Percentiles rank a stretch among this genome's conserved stretches.
Evolutionary conservation across 257 asterid species (phyloP).

Genomic region (Plantago ovata): DNA sequence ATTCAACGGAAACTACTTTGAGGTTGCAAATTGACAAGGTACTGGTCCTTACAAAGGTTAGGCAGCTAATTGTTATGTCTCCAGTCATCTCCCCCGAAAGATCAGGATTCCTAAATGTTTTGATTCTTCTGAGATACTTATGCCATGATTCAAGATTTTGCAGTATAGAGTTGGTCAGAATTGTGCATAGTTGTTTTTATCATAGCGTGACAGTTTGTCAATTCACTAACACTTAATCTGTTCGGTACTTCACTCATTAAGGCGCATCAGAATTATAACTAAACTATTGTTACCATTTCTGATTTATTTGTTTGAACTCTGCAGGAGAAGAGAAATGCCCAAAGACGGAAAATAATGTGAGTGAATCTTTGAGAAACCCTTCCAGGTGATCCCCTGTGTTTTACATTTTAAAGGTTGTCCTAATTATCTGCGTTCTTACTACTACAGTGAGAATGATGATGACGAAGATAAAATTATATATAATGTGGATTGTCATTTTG

Average conservation of each 20-base stretch:
- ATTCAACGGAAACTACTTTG: background rate
- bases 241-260: background rate
- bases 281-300: conserved; percentile 14
- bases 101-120: too few species aligned
- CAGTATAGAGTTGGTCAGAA: too few species aligned
- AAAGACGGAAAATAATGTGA: conserved; percentile 69
- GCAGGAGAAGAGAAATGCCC: conserved; percentile 54
- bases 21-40: too few species aligned
- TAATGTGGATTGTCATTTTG: conserved; percentile 74
- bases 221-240: conserved; percentile 4
- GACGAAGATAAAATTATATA: conserved; percentile 80
- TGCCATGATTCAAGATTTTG: too few species aligned
- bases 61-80: too few species aligned
- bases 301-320: conserved; percentile 26
- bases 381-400: conserved; percentile 30
- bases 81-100: too few species aligned
- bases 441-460: conserved; percentile 51
- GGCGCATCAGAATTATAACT: conserved; percentile 5
- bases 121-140: too few species aligned
- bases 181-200: background rate
- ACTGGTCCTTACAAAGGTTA: too few species aligned
- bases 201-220: conserved; percentile 1
- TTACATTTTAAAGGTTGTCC: conserved; percentile 13
- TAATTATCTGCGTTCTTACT: conserved; percentile 23
- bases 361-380: conserved; percentile 45